A percentile compares a stretch with the other conserved stretches of the same genome.
Conservation (phyloP, 371 early-diverging fungal species). For the Saksenaea vasiformis region DNA sequence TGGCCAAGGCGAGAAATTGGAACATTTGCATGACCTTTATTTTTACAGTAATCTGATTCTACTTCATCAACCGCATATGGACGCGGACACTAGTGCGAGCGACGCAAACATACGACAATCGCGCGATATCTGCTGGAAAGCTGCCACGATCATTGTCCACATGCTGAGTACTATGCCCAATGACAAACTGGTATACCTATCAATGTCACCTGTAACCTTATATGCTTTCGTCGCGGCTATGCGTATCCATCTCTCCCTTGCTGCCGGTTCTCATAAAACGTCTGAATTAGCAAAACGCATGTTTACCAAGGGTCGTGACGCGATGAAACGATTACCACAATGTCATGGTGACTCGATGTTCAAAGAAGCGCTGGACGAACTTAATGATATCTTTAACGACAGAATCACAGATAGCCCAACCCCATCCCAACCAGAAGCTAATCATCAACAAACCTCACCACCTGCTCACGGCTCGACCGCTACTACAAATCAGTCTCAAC, state of each 20-base stretch:
- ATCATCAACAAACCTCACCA: background rate
- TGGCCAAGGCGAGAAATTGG: constrained; percentile 9
- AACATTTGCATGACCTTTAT: constrained; percentile 7
- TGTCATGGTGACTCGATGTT: background rate
- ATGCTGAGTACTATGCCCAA: constrained; percentile 18
- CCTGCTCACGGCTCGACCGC: background rate
- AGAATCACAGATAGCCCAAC: background rate
- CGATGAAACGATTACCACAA: background rate
- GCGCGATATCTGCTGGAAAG: constrained; percentile 36
- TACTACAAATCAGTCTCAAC: too few relatives aligned
- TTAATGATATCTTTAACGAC: background rate
- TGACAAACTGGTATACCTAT: constrained; percentile 32
- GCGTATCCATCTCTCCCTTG: constrained; percentile 32
- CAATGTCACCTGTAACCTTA: constrained; percentile 35
- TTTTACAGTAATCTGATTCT: constrained; percentile 26
- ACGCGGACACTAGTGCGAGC: constrained; percentile 23
- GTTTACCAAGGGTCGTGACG: background rate
- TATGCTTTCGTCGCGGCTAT: constrained; percentile 43
- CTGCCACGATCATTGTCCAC: constrained; percentile 42
- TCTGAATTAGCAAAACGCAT: background rate
- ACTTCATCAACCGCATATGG: constrained; percentile 44
- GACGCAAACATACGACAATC: constrained; percentile 19
- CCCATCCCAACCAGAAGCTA: background rate
- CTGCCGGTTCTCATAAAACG: background rate
- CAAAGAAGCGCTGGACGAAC: constrained; percentile 1